A percentile compares a stretch with the other conserved stretches of the same genome.
phyloP scores from a whole-genome alignment of 805 yeast species.

The Saccharomycopsis capsularis region DNA sequence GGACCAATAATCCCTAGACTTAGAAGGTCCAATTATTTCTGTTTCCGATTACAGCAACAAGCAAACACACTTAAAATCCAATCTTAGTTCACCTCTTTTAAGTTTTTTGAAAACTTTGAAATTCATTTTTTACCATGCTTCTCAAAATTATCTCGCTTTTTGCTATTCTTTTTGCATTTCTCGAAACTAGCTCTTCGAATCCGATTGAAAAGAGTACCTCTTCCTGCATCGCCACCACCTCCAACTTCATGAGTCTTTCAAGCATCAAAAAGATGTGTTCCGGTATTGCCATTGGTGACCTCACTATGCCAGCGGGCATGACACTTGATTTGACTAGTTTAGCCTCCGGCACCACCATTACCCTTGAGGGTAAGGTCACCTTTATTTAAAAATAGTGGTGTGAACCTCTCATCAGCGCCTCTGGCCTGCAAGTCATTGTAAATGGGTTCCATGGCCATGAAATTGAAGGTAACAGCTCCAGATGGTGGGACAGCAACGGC shows the following conservation, averaged over 20 bases:
- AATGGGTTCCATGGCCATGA: conserved; percentile 21
- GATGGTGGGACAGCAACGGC: conserved; percentile 24
- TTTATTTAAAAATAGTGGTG: conserved; percentile 22
- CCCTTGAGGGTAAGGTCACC: conserved; percentile 22
- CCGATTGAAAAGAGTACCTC: neutral
- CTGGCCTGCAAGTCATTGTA: conserved; percentile 21
- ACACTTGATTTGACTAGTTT: conserved; percentile 22
- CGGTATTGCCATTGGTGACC: conserved; percentile 14
- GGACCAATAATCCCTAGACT: too few species aligned
- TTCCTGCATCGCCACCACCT: conserved; percentile 6
- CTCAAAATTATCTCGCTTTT: too few species aligned
- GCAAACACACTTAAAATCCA: too few species aligned
- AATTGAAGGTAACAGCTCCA: conserved; percentile 21
- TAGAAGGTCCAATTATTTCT: too few species aligned
- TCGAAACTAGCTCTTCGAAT: too few species aligned
- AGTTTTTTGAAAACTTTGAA: too few species aligned
- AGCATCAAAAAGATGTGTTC: conserved; percentile 16
- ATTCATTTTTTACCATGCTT: too few species aligned
- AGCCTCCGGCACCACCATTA: conserved; percentile 20
- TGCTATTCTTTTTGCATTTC: too few species aligned
- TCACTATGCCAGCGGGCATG: conserved; percentile 23
- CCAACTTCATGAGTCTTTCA: neutral
- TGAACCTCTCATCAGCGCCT: conserved; percentile 21
- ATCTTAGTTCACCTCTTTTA: too few species aligned
- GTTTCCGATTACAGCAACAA: too few species aligned